Percentiles rank a stretch among this genome's conserved stretches.
These are phyloP conservation scores for Pythium myriotylum DNA, from an alignment of 352 stramenopile species.

Conservation along the genomic window DNA sequence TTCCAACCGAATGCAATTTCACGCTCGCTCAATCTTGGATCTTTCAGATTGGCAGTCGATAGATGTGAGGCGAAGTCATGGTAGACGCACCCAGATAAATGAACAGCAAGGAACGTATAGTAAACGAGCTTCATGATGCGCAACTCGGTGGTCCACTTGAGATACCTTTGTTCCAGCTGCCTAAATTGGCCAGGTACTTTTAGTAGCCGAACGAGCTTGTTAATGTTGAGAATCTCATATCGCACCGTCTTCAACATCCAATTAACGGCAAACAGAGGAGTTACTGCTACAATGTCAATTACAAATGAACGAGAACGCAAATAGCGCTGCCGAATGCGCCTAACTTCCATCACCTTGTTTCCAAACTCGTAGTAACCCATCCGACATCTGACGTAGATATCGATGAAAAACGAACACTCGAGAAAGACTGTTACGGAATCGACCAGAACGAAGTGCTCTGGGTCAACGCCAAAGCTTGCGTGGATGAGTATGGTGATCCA, in stretches of 20 bases:
- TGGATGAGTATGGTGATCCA: constrained; percentile 45
- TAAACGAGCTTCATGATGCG: constrained; percentile 53
- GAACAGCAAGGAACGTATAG: constrained; percentile 49
- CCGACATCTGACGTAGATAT: constrained; percentile 42
- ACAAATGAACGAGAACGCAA: constrained; percentile 38
- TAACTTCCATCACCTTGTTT: constrained; percentile 56
- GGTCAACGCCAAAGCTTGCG: constrained; percentile 42
- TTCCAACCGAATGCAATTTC: constrained; percentile 44
- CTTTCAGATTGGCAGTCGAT: constrained; percentile 34
- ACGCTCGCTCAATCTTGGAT: constrained; percentile 11
- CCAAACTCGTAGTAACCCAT: constrained; percentile 50
- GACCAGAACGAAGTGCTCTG: constrained; percentile 14
- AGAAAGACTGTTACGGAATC: constrained; percentile 42
- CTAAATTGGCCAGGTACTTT: constrained; percentile 51
- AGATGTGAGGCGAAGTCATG: constrained; percentile 53
- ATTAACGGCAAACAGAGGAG: constrained; percentile 49
- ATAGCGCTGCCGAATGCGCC: constrained; percentile 40
- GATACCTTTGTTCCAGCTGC: constrained; percentile 46
- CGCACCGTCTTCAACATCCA: constrained; percentile 27
- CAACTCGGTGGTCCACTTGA: constrained; percentile 47
- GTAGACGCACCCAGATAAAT: constrained; percentile 52
- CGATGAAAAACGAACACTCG: constrained; percentile 43
- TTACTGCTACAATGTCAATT: constrained; percentile 41
- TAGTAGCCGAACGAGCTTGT: constrained; percentile 50
- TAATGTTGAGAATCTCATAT: constrained; percentile 58